Evolutionary conservation across 495 filamentous ascomycete genomes (phyloP).

Genomic region (Penicillium taxi): DNA sequence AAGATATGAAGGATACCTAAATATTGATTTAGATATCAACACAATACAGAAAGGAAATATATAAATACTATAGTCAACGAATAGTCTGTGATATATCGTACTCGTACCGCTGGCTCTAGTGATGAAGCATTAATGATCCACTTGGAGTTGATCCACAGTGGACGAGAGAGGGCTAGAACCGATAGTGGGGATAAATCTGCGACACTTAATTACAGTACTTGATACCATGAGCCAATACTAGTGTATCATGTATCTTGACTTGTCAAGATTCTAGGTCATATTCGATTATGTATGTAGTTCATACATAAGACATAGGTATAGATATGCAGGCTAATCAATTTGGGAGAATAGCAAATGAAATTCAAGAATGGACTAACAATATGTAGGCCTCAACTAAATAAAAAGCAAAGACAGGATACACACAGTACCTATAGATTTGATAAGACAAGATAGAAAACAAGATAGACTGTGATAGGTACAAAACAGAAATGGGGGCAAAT

Average conservation of each 20-base stretch:
- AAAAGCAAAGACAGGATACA: too few relatives aligned
- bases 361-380: background rate
- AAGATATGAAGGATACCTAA: background rate
- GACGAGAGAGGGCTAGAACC: constrained; percentile 13
- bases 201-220: constrained; percentile 6
- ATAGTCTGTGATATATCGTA: background rate
- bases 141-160: constrained; percentile 11
- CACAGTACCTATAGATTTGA: background rate
- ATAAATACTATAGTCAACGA: background rate
- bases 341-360: background rate
- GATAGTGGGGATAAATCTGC: constrained; percentile 19
- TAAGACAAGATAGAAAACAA: background rate
- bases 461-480: background rate
- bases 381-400: background rate
- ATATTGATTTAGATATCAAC: too few relatives aligned
- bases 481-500: background rate
- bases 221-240: constrained; percentile 9
- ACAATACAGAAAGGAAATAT: too few relatives aligned
- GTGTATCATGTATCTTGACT: constrained; percentile 2
- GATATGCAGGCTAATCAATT: background rate
- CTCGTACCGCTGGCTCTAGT: constrained; percentile 6
- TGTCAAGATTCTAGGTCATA: background rate
- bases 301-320: background rate
- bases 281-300: background rate
- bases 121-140: constrained; percentile 19